A percentile compares a stretch with the other conserved stretches of the same genome.
Evolutionary conservation across 805 yeast genomes (phyloP).

Genomic region (Candida xiaguanensis): DNA sequence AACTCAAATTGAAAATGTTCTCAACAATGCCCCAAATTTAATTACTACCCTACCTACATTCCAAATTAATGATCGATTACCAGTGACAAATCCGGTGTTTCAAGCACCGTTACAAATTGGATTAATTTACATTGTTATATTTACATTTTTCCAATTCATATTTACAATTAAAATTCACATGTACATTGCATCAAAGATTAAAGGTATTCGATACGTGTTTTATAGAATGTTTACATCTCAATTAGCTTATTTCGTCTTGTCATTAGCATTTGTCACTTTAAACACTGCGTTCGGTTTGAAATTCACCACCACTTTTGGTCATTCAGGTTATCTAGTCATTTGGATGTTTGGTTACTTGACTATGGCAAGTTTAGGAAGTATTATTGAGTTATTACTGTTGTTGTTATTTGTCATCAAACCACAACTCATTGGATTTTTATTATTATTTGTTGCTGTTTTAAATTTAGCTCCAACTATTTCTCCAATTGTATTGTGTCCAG

Average conservation of each 20-base stretch:
- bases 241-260: conserved; percentile 22
- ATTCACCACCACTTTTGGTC: conserved; percentile 21
- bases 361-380: conserved; percentile 28
- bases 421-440: conserved; percentile 24
- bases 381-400: conserved; percentile 26
- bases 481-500: conserved; percentile 24
- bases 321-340: conserved; percentile 29
- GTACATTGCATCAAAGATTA: conserved; percentile 23
- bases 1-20: conserved; percentile 8
- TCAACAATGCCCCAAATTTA: conserved; percentile 18
- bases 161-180: conserved; percentile 24
- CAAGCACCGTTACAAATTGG: conserved; percentile 34
- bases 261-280: conserved; percentile 25
- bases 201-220: conserved; percentile 21
- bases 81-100: conserved; percentile 20
- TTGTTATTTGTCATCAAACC: conserved; percentile 20
- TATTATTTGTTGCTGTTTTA: conserved; percentile 24
- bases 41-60: conserved; percentile 24
- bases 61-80: conserved; percentile 18
- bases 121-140: conserved; percentile 26
- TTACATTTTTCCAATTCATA: conserved; percentile 32
- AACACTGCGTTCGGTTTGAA: conserved; percentile 26
- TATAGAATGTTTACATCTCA: conserved; percentile 26
- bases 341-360: conserved; percentile 28
- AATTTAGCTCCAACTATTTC: conserved; percentile 30